These are phyloP conservation scores for Crucibulum laeve DNA, from an alignment of 768 basidiomycete genomes.

Conservation along the genomic window DNA sequence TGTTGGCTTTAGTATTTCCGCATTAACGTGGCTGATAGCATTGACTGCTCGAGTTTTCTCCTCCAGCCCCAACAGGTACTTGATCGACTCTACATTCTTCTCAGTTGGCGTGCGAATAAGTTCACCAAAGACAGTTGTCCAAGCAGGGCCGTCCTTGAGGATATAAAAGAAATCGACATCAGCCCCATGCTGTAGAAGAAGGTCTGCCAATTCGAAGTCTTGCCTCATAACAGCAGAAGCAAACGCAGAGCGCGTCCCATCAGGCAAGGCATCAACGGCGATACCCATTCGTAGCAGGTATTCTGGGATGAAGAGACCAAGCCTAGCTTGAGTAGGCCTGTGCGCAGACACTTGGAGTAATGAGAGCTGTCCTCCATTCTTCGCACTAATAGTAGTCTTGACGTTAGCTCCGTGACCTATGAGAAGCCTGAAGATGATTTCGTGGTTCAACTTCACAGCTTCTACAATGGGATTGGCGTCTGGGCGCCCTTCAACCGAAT, in stretches of 20 bases:
- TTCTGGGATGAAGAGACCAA: background rate
- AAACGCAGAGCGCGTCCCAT: background rate
- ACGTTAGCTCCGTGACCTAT: background rate
- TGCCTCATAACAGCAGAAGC: background rate
- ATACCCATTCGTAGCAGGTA: background rate
- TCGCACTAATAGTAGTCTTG: background rate
- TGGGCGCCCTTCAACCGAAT: background rate
- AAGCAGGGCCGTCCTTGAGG: background rate
- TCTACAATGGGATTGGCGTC: background rate
- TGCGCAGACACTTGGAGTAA: background rate
- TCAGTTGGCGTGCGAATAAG: background rate
- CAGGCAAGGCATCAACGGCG: background rate
- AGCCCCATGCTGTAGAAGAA: background rate
- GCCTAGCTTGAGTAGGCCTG: background rate
- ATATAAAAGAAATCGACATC: background rate
- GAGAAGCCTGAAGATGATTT: background rate
- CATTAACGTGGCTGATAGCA: no score
- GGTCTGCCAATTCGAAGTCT: background rate
- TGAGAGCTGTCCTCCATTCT: background rate
- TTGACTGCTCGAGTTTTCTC: background rate
- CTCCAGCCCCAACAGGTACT: background rate
- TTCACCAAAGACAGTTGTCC: background rate
- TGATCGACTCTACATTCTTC: background rate
- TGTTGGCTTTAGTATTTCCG: no score
- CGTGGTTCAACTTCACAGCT: background rate